Percentiles rank a stretch among this genome's conserved stretches.
These are phyloP conservation scores for Cladosporium sphaerospermum DNA, from an alignment of 2,329 filamentous ascomycete genomes.

Conservation along the genomic window DNA sequence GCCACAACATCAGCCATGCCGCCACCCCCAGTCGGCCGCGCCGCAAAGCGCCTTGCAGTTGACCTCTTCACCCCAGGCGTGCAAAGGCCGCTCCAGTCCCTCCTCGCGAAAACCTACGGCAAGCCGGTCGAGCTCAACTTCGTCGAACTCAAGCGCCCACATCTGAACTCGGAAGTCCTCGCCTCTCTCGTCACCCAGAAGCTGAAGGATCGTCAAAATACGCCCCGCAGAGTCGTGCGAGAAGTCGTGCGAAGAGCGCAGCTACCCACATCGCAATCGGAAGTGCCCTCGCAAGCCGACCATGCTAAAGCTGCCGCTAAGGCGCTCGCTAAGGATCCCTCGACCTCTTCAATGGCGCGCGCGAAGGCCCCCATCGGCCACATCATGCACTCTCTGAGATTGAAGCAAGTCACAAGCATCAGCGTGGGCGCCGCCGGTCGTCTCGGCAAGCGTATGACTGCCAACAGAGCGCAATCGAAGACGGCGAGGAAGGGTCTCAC, in stretches of 20 bases:
- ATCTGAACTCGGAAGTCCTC: slow-evolving; percentile 28
- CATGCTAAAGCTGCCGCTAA: slow-evolving; percentile 13
- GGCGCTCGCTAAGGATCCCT: slow-evolving; percentile 13
- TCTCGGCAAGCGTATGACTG: slow-evolving; percentile 30
- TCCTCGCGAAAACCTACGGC: slow-evolving; percentile 22
- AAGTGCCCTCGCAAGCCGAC: slow-evolving; percentile 18
- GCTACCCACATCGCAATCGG: slow-evolving; percentile 19
- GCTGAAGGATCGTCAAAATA: slow-evolving; percentile 23
- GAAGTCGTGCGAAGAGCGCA: slow-evolving; percentile 28
- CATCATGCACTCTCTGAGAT: slow-evolving; percentile 21
- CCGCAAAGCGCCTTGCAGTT: slow-evolving; percentile 4
- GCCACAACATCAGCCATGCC: slow-evolving; percentile 1
- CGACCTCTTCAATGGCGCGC: slow-evolving; percentile 17
- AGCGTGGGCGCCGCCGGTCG: slow-evolving; percentile 27
- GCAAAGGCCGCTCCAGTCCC: slow-evolving; percentile 17
- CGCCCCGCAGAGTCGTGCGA: slow-evolving; percentile 26
- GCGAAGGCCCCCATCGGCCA: slow-evolving; percentile 17
- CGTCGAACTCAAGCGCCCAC: slow-evolving; percentile 23
- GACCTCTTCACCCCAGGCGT: slow-evolving; percentile 15
- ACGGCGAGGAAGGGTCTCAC: slow-evolving; percentile 25
- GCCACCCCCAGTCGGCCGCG: slow-evolving; percentile 7
- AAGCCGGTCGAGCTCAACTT: slow-evolving; percentile 28
- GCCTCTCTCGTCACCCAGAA: slow-evolving; percentile 24
- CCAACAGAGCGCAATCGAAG: slow-evolving; percentile 26
- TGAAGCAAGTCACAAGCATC: slow-evolving; percentile 26